Evolutionary conservation across 2,329 filamentous ascomycete species (phyloP).

Genomic region (Chrysoporthe cubensis): DNA sequence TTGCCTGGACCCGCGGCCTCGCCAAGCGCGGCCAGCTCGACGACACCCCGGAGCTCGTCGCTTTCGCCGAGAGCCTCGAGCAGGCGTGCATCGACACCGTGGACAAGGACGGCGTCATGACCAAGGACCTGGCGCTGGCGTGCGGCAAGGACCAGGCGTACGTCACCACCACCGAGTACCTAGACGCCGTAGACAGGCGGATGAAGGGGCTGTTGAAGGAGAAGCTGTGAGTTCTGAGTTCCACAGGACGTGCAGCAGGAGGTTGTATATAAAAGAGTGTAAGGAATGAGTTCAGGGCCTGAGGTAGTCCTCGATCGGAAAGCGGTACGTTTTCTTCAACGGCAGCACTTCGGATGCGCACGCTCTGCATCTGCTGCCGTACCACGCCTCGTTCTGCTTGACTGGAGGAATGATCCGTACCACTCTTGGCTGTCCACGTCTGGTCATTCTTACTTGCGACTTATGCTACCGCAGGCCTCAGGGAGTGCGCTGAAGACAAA

Average conservation of each 20-base stretch:
- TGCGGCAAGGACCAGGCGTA: constrained; percentile 89
- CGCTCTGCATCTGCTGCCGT: background rate
- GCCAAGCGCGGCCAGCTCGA: constrained; percentile 93
- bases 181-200: constrained; percentile 88
- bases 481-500: background rate
- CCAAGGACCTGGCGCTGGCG: constrained; percentile 96
- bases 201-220: constrained; percentile 80
- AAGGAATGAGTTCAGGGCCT: background rate
- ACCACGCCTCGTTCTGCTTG: background rate
- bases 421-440: background rate
- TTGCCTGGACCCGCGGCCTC: constrained; percentile 96
- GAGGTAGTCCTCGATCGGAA: no score
- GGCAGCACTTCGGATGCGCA: background rate
- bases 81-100: constrained; percentile 93
- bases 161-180: constrained; percentile 90
- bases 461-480: background rate
- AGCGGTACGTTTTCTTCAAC: no score
- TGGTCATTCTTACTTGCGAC: background rate
- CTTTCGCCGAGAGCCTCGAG: constrained; percentile 91
- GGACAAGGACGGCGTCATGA: constrained; percentile 94
- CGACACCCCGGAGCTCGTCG: constrained; percentile 85
- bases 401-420: background rate
- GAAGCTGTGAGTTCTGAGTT: constrained; percentile 62
- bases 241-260: background rate
- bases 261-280: background rate